Evolutionary conservation across 768 basidiomycete species (phyloP).

Genomic region (Naganishia kalamii): DNA sequence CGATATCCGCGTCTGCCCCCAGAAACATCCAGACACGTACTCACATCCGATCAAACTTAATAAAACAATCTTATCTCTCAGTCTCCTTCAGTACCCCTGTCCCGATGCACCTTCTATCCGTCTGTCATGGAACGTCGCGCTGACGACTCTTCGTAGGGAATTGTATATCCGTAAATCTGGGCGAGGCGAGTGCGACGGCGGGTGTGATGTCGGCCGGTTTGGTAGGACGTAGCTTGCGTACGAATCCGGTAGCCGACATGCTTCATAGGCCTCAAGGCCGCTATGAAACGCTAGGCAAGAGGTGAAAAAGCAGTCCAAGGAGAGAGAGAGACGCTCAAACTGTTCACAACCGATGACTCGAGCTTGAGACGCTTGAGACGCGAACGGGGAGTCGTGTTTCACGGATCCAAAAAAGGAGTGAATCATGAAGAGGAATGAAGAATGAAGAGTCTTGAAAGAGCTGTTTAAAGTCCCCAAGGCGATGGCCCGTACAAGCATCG

Average conservation of each 20-base stretch:
- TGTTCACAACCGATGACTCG: no score
- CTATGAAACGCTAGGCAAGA: not conserved
- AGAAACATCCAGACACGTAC: not conserved
- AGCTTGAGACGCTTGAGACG: no score
- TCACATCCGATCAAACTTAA: constrained; percentile 20
- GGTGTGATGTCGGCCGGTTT: not conserved
- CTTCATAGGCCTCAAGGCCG: not conserved
- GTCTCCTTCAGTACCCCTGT: constrained; percentile 37
- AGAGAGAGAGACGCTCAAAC: no score
- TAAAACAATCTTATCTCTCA: constrained; percentile 10
- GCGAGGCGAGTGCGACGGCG: not conserved
- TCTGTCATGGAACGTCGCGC: constrained; percentile 38
- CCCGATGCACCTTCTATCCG: constrained; percentile 39
- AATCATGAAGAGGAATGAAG: no score
- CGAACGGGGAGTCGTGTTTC: no score
- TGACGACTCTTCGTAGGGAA: constrained; percentile 37
- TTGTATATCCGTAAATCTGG: constrained; percentile 4
- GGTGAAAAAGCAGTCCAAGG: not conserved
- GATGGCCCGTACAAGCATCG: no score
- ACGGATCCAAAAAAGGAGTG: no score
- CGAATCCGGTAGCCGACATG: constrained; percentile 18
- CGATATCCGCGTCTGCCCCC: not conserved
- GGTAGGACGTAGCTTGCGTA: not conserved
- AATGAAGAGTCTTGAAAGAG: no score
- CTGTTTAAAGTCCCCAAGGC: no score